Evolutionary conservation across 2,329 filamentous ascomycete species (phyloP).

Genomic region (Coniochaeta hoffmannii): DNA sequence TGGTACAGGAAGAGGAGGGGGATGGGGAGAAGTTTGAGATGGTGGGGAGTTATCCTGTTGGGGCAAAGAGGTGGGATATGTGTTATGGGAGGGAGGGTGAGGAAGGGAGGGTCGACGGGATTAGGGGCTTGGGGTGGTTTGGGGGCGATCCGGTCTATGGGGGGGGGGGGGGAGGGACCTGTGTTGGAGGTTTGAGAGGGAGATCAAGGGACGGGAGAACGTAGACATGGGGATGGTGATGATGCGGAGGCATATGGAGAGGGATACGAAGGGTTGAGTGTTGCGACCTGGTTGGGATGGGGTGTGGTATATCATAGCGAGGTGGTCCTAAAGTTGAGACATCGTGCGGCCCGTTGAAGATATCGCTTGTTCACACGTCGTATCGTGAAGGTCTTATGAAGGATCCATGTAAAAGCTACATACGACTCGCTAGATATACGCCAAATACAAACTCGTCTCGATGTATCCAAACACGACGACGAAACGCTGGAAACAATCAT

Average conservation of each 20-base stretch:
- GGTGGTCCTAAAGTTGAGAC: no score
- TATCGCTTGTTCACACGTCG: no score
- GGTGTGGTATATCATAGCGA: no score
- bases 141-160: background rate
- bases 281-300: no score
- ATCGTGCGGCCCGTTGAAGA: no score
- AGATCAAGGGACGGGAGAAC: no score
- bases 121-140: background rate
- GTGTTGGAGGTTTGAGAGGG: background rate
- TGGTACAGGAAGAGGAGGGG: background rate
- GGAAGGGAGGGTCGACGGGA: background rate
- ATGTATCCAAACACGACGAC: background rate
- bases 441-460: background rate
- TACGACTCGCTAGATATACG: background rate
- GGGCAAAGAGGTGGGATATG: constrained; percentile 1
- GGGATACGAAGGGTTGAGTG: no score
- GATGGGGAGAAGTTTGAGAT: constrained; percentile 29
- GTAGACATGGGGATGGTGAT: no score
- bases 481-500: background rate
- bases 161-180: background rate
- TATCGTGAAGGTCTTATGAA: no score
- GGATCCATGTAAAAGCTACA: no score
- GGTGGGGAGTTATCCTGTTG: constrained; percentile 31
- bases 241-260: no score
- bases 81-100: background rate